phyloP scores from a whole-genome alignment of 2,329 filamentous ascomycete genomes.

The Colletotrichum kahawae region DNA sequence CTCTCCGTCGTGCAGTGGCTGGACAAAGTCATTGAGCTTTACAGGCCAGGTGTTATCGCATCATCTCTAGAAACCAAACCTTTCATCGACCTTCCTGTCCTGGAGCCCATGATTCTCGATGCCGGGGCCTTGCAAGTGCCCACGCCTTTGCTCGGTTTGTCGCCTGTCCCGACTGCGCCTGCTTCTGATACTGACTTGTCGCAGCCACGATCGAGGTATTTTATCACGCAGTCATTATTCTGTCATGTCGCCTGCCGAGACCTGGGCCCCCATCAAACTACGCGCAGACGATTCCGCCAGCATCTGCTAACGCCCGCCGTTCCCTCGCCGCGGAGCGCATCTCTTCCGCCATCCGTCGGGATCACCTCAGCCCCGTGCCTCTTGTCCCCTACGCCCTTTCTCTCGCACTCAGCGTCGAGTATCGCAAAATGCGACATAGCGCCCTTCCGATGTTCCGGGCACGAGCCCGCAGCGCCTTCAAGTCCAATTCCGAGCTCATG shows the following conservation, averaged over 20 bases:
- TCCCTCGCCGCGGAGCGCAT: conserved; percentile 64
- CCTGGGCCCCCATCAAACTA: conserved; percentile 43
- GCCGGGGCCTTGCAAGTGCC: conserved; percentile 56
- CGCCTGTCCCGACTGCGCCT: background rate
- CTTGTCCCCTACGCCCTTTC: conserved; percentile 68
- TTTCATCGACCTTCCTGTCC: conserved; percentile 59
- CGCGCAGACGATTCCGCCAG: conserved; percentile 46
- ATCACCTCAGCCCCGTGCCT: conserved; percentile 58
- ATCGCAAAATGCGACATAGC: conserved; percentile 68
- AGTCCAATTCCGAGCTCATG: conserved; percentile 58
- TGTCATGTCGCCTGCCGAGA: conserved; percentile 62
- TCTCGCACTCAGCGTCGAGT: conserved; percentile 65
- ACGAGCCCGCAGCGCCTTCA: conserved; percentile 59
- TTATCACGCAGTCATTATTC: conserved; percentile 68
- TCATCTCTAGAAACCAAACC: conserved; percentile 39
- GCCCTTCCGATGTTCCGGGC: conserved; percentile 62
- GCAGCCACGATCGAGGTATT: conserved; percentile 65
- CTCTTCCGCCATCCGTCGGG: conserved; percentile 56
- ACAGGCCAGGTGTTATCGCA: conserved; percentile 50
- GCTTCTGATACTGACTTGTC: conserved; percentile 24
- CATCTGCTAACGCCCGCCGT: conserved; percentile 59
- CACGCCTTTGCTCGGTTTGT: conserved; percentile 54
- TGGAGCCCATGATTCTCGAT: conserved; percentile 62
- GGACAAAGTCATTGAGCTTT: conserved; percentile 64
- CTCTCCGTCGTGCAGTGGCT: conserved; percentile 59